Evolutionary conservation across 2,329 filamentous ascomycete species (phyloP), one percentile per base, ranked within the genome.

Genomic region (Trichocomaceae sp.): DNA sequence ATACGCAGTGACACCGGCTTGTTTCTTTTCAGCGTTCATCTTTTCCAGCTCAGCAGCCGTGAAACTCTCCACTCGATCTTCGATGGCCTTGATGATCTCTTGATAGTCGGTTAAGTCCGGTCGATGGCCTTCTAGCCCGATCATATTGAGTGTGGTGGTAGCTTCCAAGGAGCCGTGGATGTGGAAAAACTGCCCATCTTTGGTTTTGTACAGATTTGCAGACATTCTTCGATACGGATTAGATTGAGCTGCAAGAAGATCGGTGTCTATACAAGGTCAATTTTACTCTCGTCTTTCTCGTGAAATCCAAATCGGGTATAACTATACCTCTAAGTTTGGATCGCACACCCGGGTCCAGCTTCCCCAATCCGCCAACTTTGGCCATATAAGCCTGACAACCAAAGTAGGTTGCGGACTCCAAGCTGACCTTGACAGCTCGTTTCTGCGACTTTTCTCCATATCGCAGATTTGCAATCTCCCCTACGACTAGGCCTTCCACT

Each of bases 101-200:
- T 77, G 72, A 57, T 85, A 83, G n/a, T 79, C 76, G 7, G 77
- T 80, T 54, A 88, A 65, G 46, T 83, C 81, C 1, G 84, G 81
- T 5, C 80, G 74, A 54, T 82, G 77, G 0, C 83, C 75, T 49
- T 83, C 79, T 5, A 89, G 70, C 0, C 84, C 86, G 60, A 89
- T 79, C 85, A 88, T 88, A 45, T 80, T 76, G 26, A 89, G 71
- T 0, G 85, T 86, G 7, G 80, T 84, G 9, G 81, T 83, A 3
- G 86, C 86, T 61, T 89, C 85, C 0, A 90, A 71, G 0, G 86
- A 89, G 45, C 86, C 86, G 65, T 89, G 86, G 23, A 89, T 85
- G 63, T 90, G 86, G 64, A 87, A 90, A 63, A 82, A 89, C 64
- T 85, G 77, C n/a, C 79, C 81, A 1, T 76, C 78, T 65, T 82